Conservation (phyloP, 345 rosid species). For the Erysimum cheiranthoides region DNA sequence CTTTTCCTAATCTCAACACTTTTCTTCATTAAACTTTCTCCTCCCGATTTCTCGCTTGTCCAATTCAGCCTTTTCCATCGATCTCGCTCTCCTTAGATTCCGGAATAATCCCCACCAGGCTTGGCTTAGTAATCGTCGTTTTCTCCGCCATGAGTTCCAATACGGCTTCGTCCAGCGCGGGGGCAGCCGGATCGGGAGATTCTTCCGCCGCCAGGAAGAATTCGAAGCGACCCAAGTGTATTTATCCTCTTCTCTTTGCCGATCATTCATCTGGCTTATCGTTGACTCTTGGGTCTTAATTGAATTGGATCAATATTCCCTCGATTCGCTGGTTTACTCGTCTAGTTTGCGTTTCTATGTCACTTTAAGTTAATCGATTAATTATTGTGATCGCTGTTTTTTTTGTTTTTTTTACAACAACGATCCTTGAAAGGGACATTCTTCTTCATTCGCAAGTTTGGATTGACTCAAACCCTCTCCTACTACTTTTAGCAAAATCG, state of each 20-base stretch:
- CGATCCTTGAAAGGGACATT: constrained; percentile 2
- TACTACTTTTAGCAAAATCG: background rate
- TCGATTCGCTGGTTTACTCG: background rate
- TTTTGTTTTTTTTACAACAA: background rate
- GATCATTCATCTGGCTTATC: background rate
- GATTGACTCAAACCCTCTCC: background rate
- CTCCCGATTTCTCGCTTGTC: constrained; percentile 25
- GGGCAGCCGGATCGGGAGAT: constrained; percentile 77
- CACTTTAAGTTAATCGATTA: background rate
- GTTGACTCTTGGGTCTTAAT: constrained; percentile 34
- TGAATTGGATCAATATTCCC: constrained; percentile 6
- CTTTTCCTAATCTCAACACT: constrained; percentile 11
- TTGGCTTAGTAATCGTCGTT: background rate
- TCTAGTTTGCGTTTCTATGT: background rate
- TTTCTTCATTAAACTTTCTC: constrained; percentile 2
- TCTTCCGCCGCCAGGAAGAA: constrained; percentile 69
- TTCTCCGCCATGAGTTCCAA: constrained; percentile 53
- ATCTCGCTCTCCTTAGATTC: constrained; percentile 24
- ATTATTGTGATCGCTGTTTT: background rate
- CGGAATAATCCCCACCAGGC: background rate
- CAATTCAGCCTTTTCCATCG: constrained; percentile 18
- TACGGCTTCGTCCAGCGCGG: constrained; percentile 73
- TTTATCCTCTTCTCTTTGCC: constrained; percentile 16
- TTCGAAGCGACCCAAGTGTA: constrained; percentile 98
- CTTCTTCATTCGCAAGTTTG: background rate